Evolutionary conservation across 1,139 yeast genomes (phyloP).

Genomic region (Suhomyces panamericanus): DNA sequence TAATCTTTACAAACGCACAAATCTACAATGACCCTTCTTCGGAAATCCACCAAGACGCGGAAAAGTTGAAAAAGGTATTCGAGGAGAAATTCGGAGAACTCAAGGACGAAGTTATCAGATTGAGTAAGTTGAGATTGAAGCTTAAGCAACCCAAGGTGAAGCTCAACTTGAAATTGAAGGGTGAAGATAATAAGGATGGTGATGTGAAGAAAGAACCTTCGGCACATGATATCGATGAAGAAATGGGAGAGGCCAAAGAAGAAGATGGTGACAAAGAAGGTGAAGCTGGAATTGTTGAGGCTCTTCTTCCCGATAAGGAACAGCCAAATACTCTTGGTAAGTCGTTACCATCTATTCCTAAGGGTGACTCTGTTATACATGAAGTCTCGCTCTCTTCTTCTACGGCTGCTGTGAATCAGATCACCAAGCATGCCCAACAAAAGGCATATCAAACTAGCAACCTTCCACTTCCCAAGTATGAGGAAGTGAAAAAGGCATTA

Average conservation of each 20-base stretch:
- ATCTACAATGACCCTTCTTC: constrained; percentile 58
- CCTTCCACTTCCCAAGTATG: constrained; percentile 23
- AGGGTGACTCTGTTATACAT: constrained; percentile 23
- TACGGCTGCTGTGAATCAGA: constrained; percentile 19
- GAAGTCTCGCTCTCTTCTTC: constrained; percentile 20
- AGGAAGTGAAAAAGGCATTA: constrained; percentile 30
- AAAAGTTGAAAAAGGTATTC: constrained; percentile 40
- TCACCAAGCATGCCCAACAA: constrained; percentile 31
- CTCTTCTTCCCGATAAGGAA: constrained; percentile 6
- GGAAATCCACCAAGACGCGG: constrained; percentile 57
- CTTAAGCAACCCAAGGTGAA: constrained; percentile 29
- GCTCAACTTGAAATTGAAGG: constrained; percentile 23
- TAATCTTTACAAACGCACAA: constrained; percentile 59
- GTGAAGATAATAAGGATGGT: constrained; percentile 21
- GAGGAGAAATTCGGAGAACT: constrained; percentile 31
- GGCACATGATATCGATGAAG: constrained; percentile 21
- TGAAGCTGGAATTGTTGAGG: neutral
- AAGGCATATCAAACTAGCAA: constrained; percentile 22
- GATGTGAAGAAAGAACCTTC: constrained; percentile 23
- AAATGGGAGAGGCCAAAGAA: constrained; percentile 7
- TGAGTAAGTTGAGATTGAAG: constrained; percentile 29
- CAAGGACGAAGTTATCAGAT: constrained; percentile 21
- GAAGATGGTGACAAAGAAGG: constrained; percentile 9
- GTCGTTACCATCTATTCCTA: constrained; percentile 18
- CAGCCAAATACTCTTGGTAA: constrained; percentile 22